Evolutionary conservation across 78 protist species (phyloP).

Genomic region (Tieghemostelium lacteum): DNA sequence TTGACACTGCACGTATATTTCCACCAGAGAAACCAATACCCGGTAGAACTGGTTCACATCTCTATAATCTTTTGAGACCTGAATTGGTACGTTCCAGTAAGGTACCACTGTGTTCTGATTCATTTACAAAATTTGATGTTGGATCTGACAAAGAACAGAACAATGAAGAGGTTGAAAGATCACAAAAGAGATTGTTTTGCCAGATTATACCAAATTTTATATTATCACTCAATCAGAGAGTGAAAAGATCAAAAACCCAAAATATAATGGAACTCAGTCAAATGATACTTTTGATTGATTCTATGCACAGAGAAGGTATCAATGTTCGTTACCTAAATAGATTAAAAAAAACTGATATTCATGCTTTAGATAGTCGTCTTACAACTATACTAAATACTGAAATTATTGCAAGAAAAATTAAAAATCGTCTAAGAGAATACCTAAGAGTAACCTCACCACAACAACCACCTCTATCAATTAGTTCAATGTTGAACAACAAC

Average conservation of each 20-base stretch:
- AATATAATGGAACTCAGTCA: conserved; percentile 41
- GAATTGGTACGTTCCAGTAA: conserved; percentile 42
- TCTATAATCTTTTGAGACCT: conserved; percentile 72
- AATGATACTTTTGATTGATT: conserved; percentile 34
- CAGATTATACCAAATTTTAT: conserved; percentile 64
- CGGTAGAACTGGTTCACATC: conserved; percentile 27
- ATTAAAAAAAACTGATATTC: conserved; percentile 44
- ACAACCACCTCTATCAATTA: background rate
- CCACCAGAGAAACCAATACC: conserved; percentile 81
- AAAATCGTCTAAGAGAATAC: conserved; percentile 51
- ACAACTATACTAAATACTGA: conserved; percentile 67
- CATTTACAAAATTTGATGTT: conserved; percentile 72
- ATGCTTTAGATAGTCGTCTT: conserved; percentile 47
- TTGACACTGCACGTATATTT: conserved; percentile 71
- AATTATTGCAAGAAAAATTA: conserved; percentile 51
- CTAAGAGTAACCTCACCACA: background rate
- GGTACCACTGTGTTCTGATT: conserved; percentile 66
- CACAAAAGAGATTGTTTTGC: conserved; percentile 53
- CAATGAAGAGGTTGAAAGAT: conserved; percentile 75
- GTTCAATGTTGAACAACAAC: background rate
- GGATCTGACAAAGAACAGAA: conserved; percentile 50
- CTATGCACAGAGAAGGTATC: conserved; percentile 80
- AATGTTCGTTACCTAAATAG: conserved; percentile 57
- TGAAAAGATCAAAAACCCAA: conserved; percentile 3
- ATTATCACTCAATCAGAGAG: conserved; percentile 40